A percentile compares a stretch with the other conserved stretches of the same genome.
phyloP scores from a whole-genome alignment of 331 rosid genomes.

The Saraca asoca region DNA sequence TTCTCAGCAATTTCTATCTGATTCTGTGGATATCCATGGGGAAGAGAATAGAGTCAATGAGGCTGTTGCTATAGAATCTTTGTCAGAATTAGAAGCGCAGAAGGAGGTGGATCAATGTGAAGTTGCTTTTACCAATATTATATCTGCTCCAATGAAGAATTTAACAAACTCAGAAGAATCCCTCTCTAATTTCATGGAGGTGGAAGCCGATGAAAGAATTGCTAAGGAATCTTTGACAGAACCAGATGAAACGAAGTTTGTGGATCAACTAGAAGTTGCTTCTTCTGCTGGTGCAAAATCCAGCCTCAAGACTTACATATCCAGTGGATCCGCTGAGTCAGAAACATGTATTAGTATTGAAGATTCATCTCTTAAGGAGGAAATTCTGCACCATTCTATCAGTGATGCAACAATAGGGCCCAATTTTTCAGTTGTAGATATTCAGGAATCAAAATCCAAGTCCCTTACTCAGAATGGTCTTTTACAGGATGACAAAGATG shows the following conservation, averaged over 20 bases:
- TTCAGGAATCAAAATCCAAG: slow-evolving; percentile 37
- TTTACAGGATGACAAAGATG: slow-evolving; percentile 32
- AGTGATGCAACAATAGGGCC: slow-evolving; percentile 39
- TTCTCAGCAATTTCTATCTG: slow-evolving; percentile 25
- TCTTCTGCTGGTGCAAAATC: slow-evolving; percentile 38
- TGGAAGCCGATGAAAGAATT: slow-evolving; percentile 41
- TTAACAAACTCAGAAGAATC: slow-evolving; percentile 25
- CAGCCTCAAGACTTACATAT: slow-evolving; percentile 32
- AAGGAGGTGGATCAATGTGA: too few species aligned
- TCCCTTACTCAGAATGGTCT: slow-evolving; percentile 38
- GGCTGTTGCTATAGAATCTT: too few species aligned
- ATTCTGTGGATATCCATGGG: too few species aligned
- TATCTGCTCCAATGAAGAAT: slow-evolving; percentile 9
- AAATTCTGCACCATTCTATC: slow-evolving; percentile 38
- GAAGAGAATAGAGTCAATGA: too few species aligned
- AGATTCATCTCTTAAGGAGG: slow-evolving; percentile 36
- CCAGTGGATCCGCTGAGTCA: slow-evolving; percentile 35
- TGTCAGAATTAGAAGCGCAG: too few species aligned
- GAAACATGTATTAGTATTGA: slow-evolving; percentile 34
- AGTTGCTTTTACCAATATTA: slow-evolving; percentile 26
- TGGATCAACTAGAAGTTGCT: slow-evolving; percentile 43
- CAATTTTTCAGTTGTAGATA: slow-evolving; percentile 35
- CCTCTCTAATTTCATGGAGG: slow-evolving; percentile 36
- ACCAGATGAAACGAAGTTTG: slow-evolving; percentile 31
- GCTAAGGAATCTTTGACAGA: slow-evolving; percentile 39